These are phyloP conservation scores for Vigna hirtella DNA, from an alignment of 306 rosid species.

Conservation along the genomic window DNA sequence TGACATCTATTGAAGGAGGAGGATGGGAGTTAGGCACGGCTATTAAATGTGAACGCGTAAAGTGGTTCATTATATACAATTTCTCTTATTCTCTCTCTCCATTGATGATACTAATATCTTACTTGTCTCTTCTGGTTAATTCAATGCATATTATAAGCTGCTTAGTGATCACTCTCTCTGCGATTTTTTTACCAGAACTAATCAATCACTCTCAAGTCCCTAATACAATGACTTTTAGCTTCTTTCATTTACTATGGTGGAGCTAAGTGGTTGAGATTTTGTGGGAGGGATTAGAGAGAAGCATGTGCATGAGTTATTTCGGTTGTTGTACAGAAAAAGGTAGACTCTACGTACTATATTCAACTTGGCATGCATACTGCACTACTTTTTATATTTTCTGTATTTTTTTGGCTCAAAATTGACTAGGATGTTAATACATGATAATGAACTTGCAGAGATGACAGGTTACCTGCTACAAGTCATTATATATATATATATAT, in stretches of 20 bases:
- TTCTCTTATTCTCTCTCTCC: neutral
- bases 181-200: neutral
- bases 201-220: neutral
- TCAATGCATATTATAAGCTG: neutral
- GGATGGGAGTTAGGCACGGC: slow-evolving; percentile 68
- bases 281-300: slow-evolving; percentile 1
- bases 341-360: slow-evolving; percentile 8
- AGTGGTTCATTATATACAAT: slow-evolving; percentile 21
- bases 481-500: too few species aligned
- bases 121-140: slow-evolving; percentile 27
- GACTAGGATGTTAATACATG: too few species aligned
- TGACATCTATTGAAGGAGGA: slow-evolving; percentile 61
- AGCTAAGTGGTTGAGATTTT: slow-evolving; percentile 49
- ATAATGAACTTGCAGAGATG: too few species aligned
- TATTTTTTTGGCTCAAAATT: too few species aligned
- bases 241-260: slow-evolving; percentile 39
- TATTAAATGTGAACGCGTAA: slow-evolving; percentile 60
- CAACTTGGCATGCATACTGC: slow-evolving; percentile 20
- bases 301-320: slow-evolving; percentile 75
- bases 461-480: too few species aligned
- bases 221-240: slow-evolving; percentile 19
- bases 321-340: slow-evolving; percentile 55
- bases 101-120: neutral
- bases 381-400: neutral
- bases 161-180: neutral